phyloP scores from a whole-genome alignment of 1,139 yeast species.

The Scheffersomyces insectosa region DNA sequence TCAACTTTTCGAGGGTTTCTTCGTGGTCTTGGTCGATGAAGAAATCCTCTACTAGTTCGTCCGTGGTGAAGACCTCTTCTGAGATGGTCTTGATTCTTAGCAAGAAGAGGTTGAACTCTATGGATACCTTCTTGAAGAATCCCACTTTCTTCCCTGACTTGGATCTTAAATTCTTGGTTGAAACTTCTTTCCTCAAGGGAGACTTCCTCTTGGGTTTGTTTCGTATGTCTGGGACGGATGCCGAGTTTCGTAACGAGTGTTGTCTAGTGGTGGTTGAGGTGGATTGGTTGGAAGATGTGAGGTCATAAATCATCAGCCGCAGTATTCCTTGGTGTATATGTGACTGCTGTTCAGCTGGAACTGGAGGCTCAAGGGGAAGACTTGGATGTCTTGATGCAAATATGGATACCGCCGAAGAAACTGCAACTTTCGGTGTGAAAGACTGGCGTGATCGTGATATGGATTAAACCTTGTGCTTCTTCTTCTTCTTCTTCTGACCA shows the following conservation, averaged over 20 bases:
- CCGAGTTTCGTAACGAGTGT: constrained; percentile 5
- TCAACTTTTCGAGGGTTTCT: constrained; percentile 26
- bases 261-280: constrained; percentile 1
- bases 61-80: constrained; percentile 43
- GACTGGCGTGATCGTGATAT: too few relatives aligned
- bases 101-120: constrained; percentile 36
- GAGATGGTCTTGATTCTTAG: constrained; percentile 37
- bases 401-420: too few relatives aligned
- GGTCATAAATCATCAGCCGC: too few relatives aligned
- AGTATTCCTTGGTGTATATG: too few relatives aligned
- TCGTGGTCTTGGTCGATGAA: constrained; percentile 40
- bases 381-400: too few relatives aligned
- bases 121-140: constrained; percentile 34
- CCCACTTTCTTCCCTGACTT: constrained; percentile 13
- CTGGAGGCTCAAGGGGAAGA: too few relatives aligned
- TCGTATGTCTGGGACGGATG: constrained; percentile 5
- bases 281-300: background rate
- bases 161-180: background rate
- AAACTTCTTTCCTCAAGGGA: background rate
- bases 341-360: too few relatives aligned
- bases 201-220: background rate
- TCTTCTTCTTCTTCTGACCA: too few relatives aligned
- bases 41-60: constrained; percentile 43
- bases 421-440: too few relatives aligned
- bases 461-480: too few relatives aligned